Evolutionary conservation across 371 early-diverging fungal genomes (phyloP).

Genomic region (Amoeboaphelidium protococcarum): DNA sequence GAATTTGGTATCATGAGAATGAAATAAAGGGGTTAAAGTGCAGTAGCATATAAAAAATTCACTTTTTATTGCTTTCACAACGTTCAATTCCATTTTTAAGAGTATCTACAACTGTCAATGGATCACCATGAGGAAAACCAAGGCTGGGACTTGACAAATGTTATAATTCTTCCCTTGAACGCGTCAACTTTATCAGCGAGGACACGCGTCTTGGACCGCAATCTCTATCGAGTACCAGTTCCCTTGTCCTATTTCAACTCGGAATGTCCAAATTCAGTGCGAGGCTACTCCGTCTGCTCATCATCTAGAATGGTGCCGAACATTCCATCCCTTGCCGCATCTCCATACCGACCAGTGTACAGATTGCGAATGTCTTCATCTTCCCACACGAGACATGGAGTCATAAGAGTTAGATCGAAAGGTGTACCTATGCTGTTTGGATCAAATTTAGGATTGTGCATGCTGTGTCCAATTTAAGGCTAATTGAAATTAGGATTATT

Average conservation of each 20-base stretch:
- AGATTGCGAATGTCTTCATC: not conserved
- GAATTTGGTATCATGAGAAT: no score
- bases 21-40: no score
- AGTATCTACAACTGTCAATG: no score
- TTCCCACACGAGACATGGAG: not conserved
- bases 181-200: not conserved
- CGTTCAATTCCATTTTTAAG: no score
- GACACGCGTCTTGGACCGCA: not conserved
- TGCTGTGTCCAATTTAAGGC: no score
- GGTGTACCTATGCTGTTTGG: not conserved
- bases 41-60: no score
- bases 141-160: not conserved
- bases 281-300: no score
- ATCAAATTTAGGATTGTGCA: no score
- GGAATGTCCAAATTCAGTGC: no score
- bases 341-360: not conserved
- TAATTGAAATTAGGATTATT: no score
- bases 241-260: not conserved
- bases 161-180: not conserved
- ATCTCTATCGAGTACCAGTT: not conserved
- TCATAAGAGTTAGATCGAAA: not conserved
- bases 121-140: not conserved
- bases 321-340: not conserved
- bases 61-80: no score
- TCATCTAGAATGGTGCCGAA: not conserved